Conservation (phyloP, 2,329 filamentous ascomycete genomes). For the Pseudopyrenochaeta lycopersici region DNA sequence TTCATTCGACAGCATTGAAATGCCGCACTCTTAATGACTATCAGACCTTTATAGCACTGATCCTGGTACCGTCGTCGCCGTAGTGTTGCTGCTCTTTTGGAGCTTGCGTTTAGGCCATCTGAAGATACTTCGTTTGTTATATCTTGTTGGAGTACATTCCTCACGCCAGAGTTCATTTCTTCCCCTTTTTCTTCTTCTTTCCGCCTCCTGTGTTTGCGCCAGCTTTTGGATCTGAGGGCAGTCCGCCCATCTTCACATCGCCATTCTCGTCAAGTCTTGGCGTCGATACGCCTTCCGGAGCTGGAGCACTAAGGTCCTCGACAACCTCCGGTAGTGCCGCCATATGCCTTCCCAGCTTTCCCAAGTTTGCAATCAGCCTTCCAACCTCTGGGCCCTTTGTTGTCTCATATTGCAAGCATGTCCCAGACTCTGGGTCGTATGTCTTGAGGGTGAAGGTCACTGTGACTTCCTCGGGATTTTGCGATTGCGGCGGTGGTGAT, state of each 20-base stretch:
- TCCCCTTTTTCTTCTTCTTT: slow-evolving; percentile 62
- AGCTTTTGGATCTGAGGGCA: slow-evolving; percentile 30
- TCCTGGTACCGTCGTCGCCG: too few species aligned
- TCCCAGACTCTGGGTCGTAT: slow-evolving; percentile 82
- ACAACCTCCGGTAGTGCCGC: slow-evolving; percentile 57
- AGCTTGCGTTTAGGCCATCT: too few species aligned
- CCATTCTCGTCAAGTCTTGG: slow-evolving; percentile 42
- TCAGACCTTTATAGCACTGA: too few species aligned
- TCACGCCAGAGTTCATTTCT: too few species aligned
- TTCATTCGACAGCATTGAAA: too few species aligned
- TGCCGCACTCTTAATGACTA: too few species aligned
- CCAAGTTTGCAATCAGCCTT: slow-evolving; percentile 79
- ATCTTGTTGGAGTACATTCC: too few species aligned
- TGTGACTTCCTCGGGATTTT: slow-evolving; percentile 36
- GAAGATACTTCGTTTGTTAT: too few species aligned
- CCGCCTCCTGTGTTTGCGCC: slow-evolving; percentile 35
- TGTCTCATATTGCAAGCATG: slow-evolving; percentile 89
- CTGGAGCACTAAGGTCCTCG: slow-evolving; percentile 50
- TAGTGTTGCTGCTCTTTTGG: too few species aligned
- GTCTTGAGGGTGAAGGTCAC: slow-evolving; percentile 87
- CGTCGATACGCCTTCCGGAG: slow-evolving; percentile 40
- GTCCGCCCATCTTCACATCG: slow-evolving; percentile 41
- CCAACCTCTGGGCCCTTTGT: slow-evolving; percentile 91
- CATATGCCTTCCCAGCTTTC: slow-evolving; percentile 74
- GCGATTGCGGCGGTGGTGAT: slow-evolving; percentile 40